Conservation (phyloP, 2,329 filamentous ascomycete species). For the Xylariaceae sp. region DNA sequence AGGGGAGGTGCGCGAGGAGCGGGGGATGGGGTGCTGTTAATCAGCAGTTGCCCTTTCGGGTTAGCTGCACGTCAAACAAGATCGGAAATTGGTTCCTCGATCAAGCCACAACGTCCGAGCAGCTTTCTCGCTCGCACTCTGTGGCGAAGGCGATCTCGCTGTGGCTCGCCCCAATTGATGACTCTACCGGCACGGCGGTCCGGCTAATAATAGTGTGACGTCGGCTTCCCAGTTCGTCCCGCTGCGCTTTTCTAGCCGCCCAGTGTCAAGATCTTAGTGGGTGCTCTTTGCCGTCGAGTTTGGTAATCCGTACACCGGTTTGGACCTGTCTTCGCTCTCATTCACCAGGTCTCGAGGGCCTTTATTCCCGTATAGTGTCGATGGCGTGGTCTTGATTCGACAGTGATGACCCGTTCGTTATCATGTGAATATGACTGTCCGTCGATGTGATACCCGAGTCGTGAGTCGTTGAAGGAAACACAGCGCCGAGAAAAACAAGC, state of each 20-base stretch:
- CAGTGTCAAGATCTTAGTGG: neutral
- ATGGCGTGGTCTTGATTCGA: neutral
- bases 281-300: neutral
- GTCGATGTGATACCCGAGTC: neutral
- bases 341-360: too few relatives aligned
- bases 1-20: neutral
- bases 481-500: neutral
- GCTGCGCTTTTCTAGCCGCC: neutral
- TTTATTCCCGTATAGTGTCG: slow-evolving; percentile 5
- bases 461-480: neutral
- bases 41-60: slow-evolving; percentile 8
- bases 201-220: slow-evolving; percentile 10
- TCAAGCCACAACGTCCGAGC: slow-evolving; percentile 31
- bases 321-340: neutral
- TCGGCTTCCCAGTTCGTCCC: slow-evolving; percentile 9
- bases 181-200: slow-evolving; percentile 19
- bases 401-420: neutral
- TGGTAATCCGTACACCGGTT: neutral
- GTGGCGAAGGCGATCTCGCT: neutral
- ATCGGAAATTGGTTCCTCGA: slow-evolving; percentile 5
- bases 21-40: slow-evolving; percentile 10
- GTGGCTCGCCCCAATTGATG: slow-evolving; percentile 8
- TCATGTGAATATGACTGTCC: neutral
- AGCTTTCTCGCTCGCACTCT: slow-evolving; percentile 29
- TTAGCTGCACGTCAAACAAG: neutral